phyloP scores from a whole-genome alignment of 352 stramenopile genomes.

The Globisporangium okanoganense region DNA sequence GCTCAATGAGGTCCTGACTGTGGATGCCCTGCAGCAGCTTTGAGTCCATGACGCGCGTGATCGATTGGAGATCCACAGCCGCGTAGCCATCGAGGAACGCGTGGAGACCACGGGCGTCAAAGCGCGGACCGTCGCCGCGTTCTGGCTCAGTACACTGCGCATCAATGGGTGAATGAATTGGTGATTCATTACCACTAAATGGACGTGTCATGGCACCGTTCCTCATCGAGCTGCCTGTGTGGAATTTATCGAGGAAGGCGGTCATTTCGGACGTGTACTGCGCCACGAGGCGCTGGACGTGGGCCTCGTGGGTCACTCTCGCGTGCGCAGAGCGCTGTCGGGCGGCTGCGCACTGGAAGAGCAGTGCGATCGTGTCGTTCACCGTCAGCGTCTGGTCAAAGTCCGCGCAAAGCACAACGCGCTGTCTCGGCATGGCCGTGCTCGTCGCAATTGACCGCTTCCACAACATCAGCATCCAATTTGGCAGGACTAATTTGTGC shows the following conservation, averaged over 20 bases:
- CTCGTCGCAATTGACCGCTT: not conserved
- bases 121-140: slow-evolving; percentile 9
- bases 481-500: no score
- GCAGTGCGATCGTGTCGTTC: slow-evolving; percentile 50
- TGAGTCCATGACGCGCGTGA: slow-evolving; percentile 36
- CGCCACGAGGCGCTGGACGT: slow-evolving; percentile 21
- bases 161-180: not conserved
- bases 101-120: slow-evolving; percentile 30
- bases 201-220: no score
- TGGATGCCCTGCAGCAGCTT: slow-evolving; percentile 34
- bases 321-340: not conserved
- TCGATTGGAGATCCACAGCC: slow-evolving; percentile 38
- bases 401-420: slow-evolving; percentile 54
- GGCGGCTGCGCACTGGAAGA: slow-evolving; percentile 33
- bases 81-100: slow-evolving; percentile 44
- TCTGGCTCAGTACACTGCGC: not conserved
- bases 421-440: not conserved
- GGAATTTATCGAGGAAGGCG: slow-evolving; percentile 4
- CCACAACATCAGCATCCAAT: not conserved
- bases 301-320: slow-evolving; percentile 10
- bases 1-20: slow-evolving; percentile 7
- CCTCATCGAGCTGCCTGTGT: not conserved
- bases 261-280: slow-evolving; percentile 32
- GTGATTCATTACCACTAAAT: not conserved
- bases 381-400: slow-evolving; percentile 74